Conservation (phyloP, 371 early-diverging fungal species). For the Rhizopus microsporus region DNA sequence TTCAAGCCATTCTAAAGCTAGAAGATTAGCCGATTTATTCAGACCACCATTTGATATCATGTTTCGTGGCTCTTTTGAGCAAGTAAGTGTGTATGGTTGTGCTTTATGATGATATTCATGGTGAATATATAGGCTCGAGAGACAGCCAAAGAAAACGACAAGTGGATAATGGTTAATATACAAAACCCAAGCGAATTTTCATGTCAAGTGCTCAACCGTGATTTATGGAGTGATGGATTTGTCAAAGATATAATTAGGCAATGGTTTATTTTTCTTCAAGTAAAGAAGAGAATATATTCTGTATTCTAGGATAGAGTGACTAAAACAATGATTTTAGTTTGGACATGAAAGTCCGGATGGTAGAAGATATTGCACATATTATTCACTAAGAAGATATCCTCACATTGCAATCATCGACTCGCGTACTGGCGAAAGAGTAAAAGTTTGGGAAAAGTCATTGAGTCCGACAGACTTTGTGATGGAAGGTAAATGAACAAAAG, state of each 20-base stretch:
- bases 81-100: conserved; percentile 32
- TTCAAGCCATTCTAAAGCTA: conserved; percentile 43
- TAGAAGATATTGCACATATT: conserved; percentile 67
- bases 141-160: conserved; percentile 60
- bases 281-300: conserved; percentile 21
- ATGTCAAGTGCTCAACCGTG: conserved; percentile 89
- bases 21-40: conserved; percentile 74
- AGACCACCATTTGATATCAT: conserved; percentile 89
- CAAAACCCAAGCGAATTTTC: conserved; percentile 84
- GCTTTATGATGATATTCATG: not conserved
- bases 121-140: conserved; percentile 61
- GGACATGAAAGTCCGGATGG: conserved; percentile 72
- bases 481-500: conserved; percentile 51
- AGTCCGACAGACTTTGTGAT: conserved; percentile 66
- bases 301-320: not conserved
- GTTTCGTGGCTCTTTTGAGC: conserved; percentile 75
- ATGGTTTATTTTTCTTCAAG: conserved; percentile 85
- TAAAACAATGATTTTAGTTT: conserved; percentile 1
- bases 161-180: conserved; percentile 89
- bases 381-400: conserved; percentile 72
- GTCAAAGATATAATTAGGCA: conserved; percentile 79
- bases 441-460: conserved; percentile 60
- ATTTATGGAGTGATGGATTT: conserved; percentile 82
- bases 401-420: conserved; percentile 91
- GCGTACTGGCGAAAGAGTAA: conserved; percentile 74